These are phyloP conservation scores for Aspergillus brasiliensis DNA, from an alignment of 2,329 filamentous ascomycete species.

Conservation along the genomic window DNA sequence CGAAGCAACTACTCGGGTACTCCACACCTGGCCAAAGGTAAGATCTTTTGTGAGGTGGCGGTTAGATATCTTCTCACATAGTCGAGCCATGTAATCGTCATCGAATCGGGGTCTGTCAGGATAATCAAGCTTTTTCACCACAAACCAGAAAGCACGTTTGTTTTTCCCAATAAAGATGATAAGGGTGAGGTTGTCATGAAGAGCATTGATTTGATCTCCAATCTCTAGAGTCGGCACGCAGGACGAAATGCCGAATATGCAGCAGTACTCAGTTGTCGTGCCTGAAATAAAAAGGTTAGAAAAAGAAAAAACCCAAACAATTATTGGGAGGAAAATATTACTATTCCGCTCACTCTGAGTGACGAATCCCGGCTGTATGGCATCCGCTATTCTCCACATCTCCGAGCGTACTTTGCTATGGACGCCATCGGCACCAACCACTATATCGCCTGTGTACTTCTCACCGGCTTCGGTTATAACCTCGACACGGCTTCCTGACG, in stretches of 20 bases:
- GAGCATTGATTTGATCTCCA: slow-evolving; percentile 18
- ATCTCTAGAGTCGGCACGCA: slow-evolving; percentile 6
- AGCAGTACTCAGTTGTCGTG: slow-evolving; percentile 25
- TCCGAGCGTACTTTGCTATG: slow-evolving; percentile 8
- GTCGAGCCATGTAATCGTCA: slow-evolving; percentile 10
- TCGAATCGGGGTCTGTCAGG: slow-evolving; percentile 20
- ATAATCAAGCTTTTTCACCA: slow-evolving; percentile 25
- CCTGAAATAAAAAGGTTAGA: neutral
- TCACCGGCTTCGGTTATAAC: neutral
- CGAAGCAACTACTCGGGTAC: slow-evolving; percentile 1
- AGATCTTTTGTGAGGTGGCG: slow-evolving; percentile 13
- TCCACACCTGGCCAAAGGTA: slow-evolving; percentile 24
- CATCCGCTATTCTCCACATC: slow-evolving; percentile 5
- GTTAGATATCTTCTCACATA: slow-evolving; percentile 1
- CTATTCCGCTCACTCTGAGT: neutral
- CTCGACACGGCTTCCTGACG: neutral
- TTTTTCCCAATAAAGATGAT: slow-evolving; percentile 18
- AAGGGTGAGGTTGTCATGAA: slow-evolving; percentile 16
- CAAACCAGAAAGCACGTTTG: slow-evolving; percentile 27
- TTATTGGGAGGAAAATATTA: neutral
- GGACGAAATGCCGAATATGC: slow-evolving; percentile 32
- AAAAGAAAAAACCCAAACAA: neutral
- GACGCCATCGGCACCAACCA: slow-evolving; percentile 12
- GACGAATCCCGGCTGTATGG: neutral
- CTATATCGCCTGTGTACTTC: neutral